Base-by-base conservation (phyloP, 2,329 filamentous ascomycete species). In the Juglanconis sp. region DNA sequence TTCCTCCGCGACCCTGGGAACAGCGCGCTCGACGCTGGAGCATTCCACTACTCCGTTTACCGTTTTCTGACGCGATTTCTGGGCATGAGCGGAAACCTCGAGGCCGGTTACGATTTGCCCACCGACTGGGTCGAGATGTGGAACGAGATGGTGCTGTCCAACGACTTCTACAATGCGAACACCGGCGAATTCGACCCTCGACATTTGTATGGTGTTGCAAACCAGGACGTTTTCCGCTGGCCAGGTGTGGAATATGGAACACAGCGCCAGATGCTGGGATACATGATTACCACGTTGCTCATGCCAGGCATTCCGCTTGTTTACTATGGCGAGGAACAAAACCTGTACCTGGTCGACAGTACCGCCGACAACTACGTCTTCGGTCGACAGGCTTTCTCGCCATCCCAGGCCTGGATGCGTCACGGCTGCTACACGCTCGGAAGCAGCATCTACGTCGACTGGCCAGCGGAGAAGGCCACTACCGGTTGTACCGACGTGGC, bases 161-260 rank as follows among this genome's bases (percentile, higher is more conserved):
- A 87, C 64, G 85, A 87, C 65, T 72, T 87, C 64, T 72, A 83
- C 63, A 87, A 87, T 65, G 76, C 81, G 2, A 82, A 85, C 67
- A 87, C 82, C 2, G 84, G 84, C 36, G 70, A 81, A 56, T 85
- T 86, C 63, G 86, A 88, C 65, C 86, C 86, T 3, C 79, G 86
- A 1, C 85, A 88, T 67, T 81, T 88, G 78, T 87, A 82, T 66
- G 86, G 85, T 53, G 79, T 81, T 2, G 86, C 84, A 6, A 88
- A 88, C 66, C 86, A 88, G 71, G 86, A 88, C 68, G 83, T 88
- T 7, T 84, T 88, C 65, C 78, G 85, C 40, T 88, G 85, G 85
- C 85, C 85, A 8, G 78, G 82, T 9, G 74, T 88, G 31, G 73
- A 76, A 42, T 78, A 84, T 60, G 85, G 85, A 4, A 81, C 81